Evolutionary conservation across 805 yeast genomes (phyloP).

Genomic region (Yarrowia sp.): DNA sequence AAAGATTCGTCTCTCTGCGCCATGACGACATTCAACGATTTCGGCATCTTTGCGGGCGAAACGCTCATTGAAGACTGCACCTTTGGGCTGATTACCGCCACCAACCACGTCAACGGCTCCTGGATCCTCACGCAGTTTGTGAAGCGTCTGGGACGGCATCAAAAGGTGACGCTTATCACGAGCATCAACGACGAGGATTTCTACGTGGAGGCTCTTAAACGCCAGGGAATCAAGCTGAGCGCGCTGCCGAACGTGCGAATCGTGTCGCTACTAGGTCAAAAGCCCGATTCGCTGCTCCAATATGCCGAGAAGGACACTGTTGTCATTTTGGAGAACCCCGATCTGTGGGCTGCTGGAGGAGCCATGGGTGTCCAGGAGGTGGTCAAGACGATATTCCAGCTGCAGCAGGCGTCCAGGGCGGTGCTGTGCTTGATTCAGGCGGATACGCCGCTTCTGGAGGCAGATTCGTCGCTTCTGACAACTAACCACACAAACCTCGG

Average conservation of each 20-base stretch:
- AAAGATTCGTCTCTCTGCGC: background rate
- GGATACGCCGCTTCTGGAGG: background rate
- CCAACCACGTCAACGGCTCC: constrained; percentile 5
- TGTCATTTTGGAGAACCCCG: constrained; percentile 8
- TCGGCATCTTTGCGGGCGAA: background rate
- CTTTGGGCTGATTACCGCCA: background rate
- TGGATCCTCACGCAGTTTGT: constrained; percentile 6
- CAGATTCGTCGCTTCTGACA: background rate
- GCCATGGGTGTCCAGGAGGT: background rate
- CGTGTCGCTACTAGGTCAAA: background rate
- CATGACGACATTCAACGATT: constrained; percentile 14
- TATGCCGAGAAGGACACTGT: background rate
- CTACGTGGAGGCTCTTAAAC: background rate
- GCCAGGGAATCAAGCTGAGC: constrained; percentile 1
- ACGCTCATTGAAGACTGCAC: background rate
- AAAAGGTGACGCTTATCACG: background rate
- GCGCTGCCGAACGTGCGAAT: background rate
- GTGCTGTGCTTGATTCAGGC: constrained; percentile 2
- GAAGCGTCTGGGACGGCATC: background rate
- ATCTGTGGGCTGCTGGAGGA: constrained; percentile 7
- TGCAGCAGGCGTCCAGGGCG: background rate
- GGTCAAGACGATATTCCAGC: background rate
- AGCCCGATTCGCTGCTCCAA: background rate
- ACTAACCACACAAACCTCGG: constrained; percentile 11
- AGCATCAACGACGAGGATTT: constrained; percentile 6